A percentile compares a stretch with the other conserved stretches of the same genome.
Evolutionary conservation across 306 rosid species (phyloP).

Genomic region (Begonia fuchsioides): DNA sequence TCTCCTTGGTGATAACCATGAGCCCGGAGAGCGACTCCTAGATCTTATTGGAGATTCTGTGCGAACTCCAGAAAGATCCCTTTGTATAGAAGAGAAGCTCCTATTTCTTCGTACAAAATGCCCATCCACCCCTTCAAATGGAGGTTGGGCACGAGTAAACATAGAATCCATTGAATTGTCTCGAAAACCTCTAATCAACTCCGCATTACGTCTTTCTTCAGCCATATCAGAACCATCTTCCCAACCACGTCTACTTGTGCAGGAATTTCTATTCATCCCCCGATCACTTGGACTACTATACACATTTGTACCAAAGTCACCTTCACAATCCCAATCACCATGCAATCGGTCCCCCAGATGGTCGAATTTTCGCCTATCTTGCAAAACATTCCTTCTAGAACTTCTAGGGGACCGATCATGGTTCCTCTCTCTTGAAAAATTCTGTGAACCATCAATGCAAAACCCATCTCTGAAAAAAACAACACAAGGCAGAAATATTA

Average conservation of each 20-base stretch:
- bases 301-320: conserved; percentile 41
- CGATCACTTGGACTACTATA: conserved; percentile 46
- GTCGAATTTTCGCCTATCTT: conserved; percentile 53
- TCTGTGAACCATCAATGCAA: conserved; percentile 31
- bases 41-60: conserved; percentile 70
- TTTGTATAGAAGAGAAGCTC: conserved; percentile 48
- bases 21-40: conserved; percentile 67
- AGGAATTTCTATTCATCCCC: conserved; percentile 42
- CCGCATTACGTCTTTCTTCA: conserved; percentile 46
- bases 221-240: conserved; percentile 45
- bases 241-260: conserved; percentile 47
- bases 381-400: conserved; percentile 43
- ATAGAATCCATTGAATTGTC: conserved; percentile 36
- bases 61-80: conserved; percentile 35
- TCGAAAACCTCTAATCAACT: conserved; percentile 40
- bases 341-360: conserved; percentile 20
- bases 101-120: conserved; percentile 49
- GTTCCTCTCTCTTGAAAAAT: conserved; percentile 56
- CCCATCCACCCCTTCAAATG: conserved; percentile 38
- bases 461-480: conserved; percentile 50
- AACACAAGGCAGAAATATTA: conserved; percentile 5
- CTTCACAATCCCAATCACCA: conserved; percentile 56
- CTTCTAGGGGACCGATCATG: conserved; percentile 52
- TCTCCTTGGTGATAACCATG: conserved; percentile 58
- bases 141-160: conserved; percentile 40